Base-by-base conservation (phyloP, 148 eudicot species). In the Rhododendron kiyosumense region DNA sequence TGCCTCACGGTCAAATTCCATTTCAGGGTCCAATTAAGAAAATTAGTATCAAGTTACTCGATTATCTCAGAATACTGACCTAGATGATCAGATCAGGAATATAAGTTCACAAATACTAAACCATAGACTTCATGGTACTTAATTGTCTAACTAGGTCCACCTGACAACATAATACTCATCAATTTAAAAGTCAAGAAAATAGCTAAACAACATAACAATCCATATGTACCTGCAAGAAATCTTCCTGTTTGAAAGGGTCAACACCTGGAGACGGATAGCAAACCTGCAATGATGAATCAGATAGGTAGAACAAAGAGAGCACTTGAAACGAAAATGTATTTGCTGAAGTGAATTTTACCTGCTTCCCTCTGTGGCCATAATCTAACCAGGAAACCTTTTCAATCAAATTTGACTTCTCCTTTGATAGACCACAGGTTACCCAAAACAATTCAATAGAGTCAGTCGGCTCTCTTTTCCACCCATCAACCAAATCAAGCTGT, bases 381-480 rank as follows among this genome's bases (percentile, higher is more conserved):
- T 96, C 99, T 90, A 96, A 90, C 99, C 99, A 96, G 76, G 99
- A 95, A 86, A 96, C 97, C 87, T 96, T 98, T 88, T 95, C 96
- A 87, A 96, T 96, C 81, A 96, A 91, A 86, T 95, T 96, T 80
- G 92, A 86, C 88, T 93, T 92, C 89, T 93, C 94, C 83, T 92
- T 95, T 84, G 97, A 92, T 73, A 89, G 87, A 80, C 86, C 98
- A 92, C 96, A 93, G 41, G 98, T 96, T 82, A 96, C 36, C 36
- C 36, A 34, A 34, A 34, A 34, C 36, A 34, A 34, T 34, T 34
- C 36, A 34, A 34, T 1, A 84, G 98, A 94, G 88, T 96, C 95
- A 59, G 97, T 96, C 81, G 95, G 93, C 90, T 93, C 97, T 86
- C 92, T 86, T 88, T 96, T 98, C 85, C 96, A 91, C 85, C 99